Conservation (phyloP, 306 rosid species). For the Cicer cuneatum region DNA sequence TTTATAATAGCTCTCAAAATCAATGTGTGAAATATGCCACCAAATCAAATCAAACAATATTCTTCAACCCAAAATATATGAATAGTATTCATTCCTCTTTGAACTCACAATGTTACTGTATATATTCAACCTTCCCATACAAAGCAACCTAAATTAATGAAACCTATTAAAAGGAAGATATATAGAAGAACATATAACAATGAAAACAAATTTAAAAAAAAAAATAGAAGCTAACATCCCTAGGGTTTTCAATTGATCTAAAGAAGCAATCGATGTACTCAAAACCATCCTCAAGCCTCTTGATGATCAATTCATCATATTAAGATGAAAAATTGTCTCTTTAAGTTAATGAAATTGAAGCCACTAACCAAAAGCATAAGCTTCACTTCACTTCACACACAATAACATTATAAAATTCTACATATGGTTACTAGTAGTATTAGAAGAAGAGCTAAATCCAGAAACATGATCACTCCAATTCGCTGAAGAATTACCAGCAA, state of each 20-base stretch:
- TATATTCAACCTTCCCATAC: conserved; percentile 47
- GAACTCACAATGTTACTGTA: conserved; percentile 49
- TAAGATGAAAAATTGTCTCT: conserved; percentile 12
- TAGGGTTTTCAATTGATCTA: conserved; percentile 54
- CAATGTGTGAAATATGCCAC: conserved; percentile 4
- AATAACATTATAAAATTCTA: conserved; percentile 26
- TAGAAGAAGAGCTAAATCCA: conserved; percentile 65
- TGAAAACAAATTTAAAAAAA: conserved; percentile 4
- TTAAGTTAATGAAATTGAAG: conserved; percentile 42
- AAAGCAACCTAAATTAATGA: conserved; percentile 38
- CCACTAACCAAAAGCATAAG: conserved; percentile 28
- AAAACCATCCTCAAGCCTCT: conserved; percentile 24
- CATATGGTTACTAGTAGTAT: conserved; percentile 55
- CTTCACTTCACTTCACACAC: neutral
- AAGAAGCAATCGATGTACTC: conserved; percentile 20
- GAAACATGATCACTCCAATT: conserved; percentile 68
- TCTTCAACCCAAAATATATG: neutral
- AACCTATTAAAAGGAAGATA: conserved; percentile 40
- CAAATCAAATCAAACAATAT: conserved; percentile 18
- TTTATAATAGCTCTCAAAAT: conserved; percentile 15
- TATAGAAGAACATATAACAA: neutral
- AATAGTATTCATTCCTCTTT: conserved; percentile 27
- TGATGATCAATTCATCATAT: neutral
- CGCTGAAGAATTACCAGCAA: conserved; percentile 32
- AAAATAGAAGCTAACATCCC: conserved; percentile 45